Evolutionary conservation across 441 rosid genomes (phyloP), one percentile per base, ranked within the genome.

Genomic region (Gossypium gossypioides): DNA sequence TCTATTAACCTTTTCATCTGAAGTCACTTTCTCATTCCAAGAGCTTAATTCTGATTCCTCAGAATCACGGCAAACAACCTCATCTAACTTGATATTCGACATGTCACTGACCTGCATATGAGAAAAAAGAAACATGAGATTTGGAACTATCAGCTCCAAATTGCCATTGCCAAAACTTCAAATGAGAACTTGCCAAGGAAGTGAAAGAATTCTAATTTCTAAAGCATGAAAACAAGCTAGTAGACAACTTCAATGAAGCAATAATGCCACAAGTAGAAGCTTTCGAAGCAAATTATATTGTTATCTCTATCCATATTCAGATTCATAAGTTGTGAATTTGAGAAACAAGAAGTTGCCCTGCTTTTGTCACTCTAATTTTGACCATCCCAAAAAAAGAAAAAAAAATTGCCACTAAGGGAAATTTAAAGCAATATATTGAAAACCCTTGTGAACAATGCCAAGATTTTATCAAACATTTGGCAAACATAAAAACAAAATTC

Each of bases 61-160:
- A 40, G 75, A 55, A 70, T 82, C 83, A 3, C 69, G 73, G 54
- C 69, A 81, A 46, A 80, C 75, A 58, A 82, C 72, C 1, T 61
- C 78, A 73, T 89, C 85, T 16, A 85, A 68, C 65, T 85, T 83
- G 44, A 72, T 75, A 72, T 78, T 84, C 65, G 87, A 84, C 86
- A 82, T 89, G 57, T 25, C 81, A 66, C 61, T 48, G 13, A 32
- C 80, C 87, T 84, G 87, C 16, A 40, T 32, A 18, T 29, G 34
- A 65, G 57, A 15, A 55, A 21, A 19, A 32, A 32, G n/a, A 40
- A 54, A 55, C 51, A 6, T 13, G n/a, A 44, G 1, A 9, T 51
- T 51, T 29, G 16, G 52, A 75, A 32, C 10, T 70, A 67, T 50
- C 15, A 61, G 32, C 63, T 34, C 63, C 46, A 27, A 50, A 68